Base-by-base conservation (phyloP, 768 basidiomycete species). In the Tephrocybe sp. region DNA sequence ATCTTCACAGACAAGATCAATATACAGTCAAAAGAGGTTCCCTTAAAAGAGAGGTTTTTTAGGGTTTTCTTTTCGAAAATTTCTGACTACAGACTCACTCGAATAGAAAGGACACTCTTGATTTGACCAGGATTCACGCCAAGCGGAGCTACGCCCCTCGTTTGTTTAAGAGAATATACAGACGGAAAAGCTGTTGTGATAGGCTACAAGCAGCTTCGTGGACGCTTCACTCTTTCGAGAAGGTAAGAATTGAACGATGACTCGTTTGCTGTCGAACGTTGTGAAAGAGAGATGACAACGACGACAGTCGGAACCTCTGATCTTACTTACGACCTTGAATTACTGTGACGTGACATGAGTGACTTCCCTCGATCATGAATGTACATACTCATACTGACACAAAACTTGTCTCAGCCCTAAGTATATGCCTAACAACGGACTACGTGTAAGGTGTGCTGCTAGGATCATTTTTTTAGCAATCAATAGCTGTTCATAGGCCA, bases 301-400 rank as follows among this genome's bases (percentile, higher is more conserved):
- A 23, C 23, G n/a, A 7, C 21, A 50, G 41, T 43, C 53, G 45
- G 53, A 44, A 51, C 54, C 54, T n/a, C n/a, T 48, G 50, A 55
- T 48, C 46, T 37, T 55, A 56, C 55, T 56, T 50, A 47, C 42
- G 41, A 56, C 40, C 27, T 47, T 46, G 38, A 50, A 52, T 56
- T 46, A 34, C 47, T 30, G 55, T 56, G 55, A 56, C 55, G 55
- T 56, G 55, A 56, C 55, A 37, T 18, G 21, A 47, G 55, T 53
- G 49, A 53, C 52, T 43, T 40, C 24, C 31, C 38, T 50, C 49
- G 49, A 55, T 55, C 54, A 51, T 41, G 46, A 47, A 19, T 23
- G 19, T 30, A 45, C 52, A 53, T 48, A n/a, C n/a, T n/a, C n/a
- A 47, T 49, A 45, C 49, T 27, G 47, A 42, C 25, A 40, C 37